Evolutionary conservation across 192 early-diverging fungal genomes (phyloP).

Genomic region (Gryganskiella cystojenkinii): DNA sequence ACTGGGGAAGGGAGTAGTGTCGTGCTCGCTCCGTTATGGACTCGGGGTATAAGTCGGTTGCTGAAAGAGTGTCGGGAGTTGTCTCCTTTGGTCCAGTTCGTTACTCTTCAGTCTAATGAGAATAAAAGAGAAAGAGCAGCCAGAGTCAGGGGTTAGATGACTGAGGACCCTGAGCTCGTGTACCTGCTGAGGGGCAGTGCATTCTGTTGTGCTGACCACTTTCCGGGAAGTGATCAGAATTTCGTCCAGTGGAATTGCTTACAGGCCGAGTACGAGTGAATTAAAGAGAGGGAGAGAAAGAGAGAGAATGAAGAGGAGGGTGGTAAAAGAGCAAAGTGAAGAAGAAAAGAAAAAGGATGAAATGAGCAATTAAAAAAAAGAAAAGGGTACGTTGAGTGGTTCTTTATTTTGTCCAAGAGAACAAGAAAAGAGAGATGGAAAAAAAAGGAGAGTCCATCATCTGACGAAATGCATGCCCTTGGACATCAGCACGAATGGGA

Average conservation of each 20-base stretch:
- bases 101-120: too few relatives aligned
- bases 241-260: neutral
- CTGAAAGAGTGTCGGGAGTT: too few relatives aligned
- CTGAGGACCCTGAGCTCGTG: neutral
- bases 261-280: neutral
- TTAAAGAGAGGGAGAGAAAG: neutral
- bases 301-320: neutral
- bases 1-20: neutral
- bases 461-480: neutral
- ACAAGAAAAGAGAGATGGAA: neutral
- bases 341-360: neutral
- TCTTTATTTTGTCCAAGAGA: neutral
- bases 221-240: too few relatives aligned
- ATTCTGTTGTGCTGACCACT: too few relatives aligned
- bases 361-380: neutral
- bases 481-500: constrained; percentile 1
- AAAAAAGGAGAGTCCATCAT: constrained; percentile 18
- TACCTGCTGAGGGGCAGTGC: too few relatives aligned
- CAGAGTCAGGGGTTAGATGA: neutral
- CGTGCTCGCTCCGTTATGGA: too few relatives aligned
- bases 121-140: neutral
- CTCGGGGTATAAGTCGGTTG: too few relatives aligned
- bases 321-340: neutral
- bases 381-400: neutral
- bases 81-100: too few relatives aligned